Conservation (phyloP, 768 basidiomycete genomes). For the Tulasnella sp. region DNA sequence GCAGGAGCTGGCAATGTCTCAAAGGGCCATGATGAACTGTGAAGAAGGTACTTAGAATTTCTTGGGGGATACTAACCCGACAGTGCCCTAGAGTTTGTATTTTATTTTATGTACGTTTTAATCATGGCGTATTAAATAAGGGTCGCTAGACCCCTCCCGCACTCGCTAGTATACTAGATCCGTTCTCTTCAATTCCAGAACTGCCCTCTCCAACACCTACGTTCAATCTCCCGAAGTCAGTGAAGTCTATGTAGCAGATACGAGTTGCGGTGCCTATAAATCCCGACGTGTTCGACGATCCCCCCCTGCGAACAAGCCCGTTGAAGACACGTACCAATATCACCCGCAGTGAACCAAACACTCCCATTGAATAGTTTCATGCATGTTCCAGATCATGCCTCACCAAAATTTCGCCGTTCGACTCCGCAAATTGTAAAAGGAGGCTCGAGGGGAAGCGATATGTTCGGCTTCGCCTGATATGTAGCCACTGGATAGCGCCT, state of each 20-base stretch:
- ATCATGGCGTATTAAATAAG: too few relatives aligned
- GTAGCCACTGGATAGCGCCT: not conserved
- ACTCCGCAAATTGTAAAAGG: not conserved
- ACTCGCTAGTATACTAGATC: too few relatives aligned
- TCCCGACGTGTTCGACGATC: not conserved
- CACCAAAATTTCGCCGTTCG: not conserved
- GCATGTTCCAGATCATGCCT: not conserved
- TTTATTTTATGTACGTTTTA: too few relatives aligned
- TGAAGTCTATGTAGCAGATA: not conserved
- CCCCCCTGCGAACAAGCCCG: not conserved
- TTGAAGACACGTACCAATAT: not conserved
- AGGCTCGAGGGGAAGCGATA: not conserved
- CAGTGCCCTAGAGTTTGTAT: not conserved
- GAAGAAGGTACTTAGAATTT: not conserved
- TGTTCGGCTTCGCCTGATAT: not conserved
- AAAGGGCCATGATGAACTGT: slow-evolving; percentile 6
- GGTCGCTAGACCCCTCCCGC: too few relatives aligned
- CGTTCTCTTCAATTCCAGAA: too few relatives aligned
- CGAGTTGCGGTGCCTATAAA: not conserved
- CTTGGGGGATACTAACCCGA: not conserved
- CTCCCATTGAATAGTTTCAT: not conserved
- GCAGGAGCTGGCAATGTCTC: not conserved
- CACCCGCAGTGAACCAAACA: not conserved
- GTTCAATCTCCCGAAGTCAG: not conserved
- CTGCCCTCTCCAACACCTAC: too few relatives aligned